Evolutionary conservation across 768 basidiomycete species (phyloP).

Genomic region (Strobilomyces echinocephalus): DNA sequence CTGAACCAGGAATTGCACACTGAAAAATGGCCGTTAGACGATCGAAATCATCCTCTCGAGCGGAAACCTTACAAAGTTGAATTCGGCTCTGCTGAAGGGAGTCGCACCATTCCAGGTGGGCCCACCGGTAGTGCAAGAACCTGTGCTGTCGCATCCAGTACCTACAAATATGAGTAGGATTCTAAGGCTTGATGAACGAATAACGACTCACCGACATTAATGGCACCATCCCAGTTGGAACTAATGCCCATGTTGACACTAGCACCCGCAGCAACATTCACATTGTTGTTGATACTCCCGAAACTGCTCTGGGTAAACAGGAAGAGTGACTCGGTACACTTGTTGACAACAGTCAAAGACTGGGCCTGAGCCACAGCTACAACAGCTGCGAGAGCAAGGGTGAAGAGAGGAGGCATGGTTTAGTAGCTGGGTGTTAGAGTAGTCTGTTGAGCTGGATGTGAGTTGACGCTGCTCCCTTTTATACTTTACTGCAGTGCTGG

Average conservation of each 20-base stretch:
- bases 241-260: slow-evolving; percentile 28
- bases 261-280: slow-evolving; percentile 21
- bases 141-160: slow-evolving; percentile 24
- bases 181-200: background rate
- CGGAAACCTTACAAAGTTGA: slow-evolving; percentile 25
- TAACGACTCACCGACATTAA: slow-evolving; percentile 25
- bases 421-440: background rate
- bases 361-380: slow-evolving; percentile 21
- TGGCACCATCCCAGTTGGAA: slow-evolving; percentile 29
- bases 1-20: slow-evolving; percentile 22
- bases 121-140: slow-evolving; percentile 27
- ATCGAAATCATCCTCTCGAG: background rate
- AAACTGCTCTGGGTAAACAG: slow-evolving; percentile 29
- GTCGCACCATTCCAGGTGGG: slow-evolving; percentile 28
- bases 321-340: slow-evolving; percentile 25
- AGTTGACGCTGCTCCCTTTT: slow-evolving; percentile 3
- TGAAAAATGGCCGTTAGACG: background rate
- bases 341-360: slow-evolving; percentile 28
- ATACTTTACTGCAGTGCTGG: background rate
- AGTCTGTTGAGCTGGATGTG: background rate
- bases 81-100: slow-evolving; percentile 32
- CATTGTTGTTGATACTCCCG: slow-evolving; percentile 24
- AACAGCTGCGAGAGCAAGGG: slow-evolving; percentile 18
- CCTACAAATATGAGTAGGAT: slow-evolving; percentile 17
- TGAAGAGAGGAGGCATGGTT: slow-evolving; percentile 20